phyloP scores from a whole-genome alignment of 2,329 filamentous ascomycete species.

The Didymella keratinophila region DNA sequence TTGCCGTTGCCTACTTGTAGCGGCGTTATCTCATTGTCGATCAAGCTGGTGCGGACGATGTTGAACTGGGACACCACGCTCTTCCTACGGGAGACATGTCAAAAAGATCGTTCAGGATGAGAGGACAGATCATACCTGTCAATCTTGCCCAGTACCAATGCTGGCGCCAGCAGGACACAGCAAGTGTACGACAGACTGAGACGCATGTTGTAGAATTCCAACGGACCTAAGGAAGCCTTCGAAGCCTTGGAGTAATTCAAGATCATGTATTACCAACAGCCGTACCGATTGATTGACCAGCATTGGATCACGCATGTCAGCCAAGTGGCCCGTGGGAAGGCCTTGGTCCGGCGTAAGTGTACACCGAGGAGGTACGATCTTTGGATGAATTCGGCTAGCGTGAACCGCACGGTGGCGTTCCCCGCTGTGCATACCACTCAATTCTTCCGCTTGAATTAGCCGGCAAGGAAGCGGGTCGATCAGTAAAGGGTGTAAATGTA shows the following conservation, averaged over 20 bases:
- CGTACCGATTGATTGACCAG: background rate
- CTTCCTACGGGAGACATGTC: slow-evolving; percentile 3
- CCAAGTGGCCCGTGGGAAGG: slow-evolving; percentile 4
- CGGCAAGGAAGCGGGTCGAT: background rate
- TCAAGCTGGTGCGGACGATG: slow-evolving; percentile 28
- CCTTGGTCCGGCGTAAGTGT: slow-evolving; percentile 24
- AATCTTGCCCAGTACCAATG: slow-evolving; percentile 17
- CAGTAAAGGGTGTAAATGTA: background rate
- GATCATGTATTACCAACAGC: background rate
- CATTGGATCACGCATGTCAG: background rate
- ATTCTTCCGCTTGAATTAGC: slow-evolving; percentile 14
- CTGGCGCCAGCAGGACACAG: background rate
- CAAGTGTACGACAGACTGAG: background rate
- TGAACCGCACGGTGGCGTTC: background rate
- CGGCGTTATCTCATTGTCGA: slow-evolving; percentile 56
- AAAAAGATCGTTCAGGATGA: background rate
- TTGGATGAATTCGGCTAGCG: background rate
- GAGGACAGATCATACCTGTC: slow-evolving; percentile 20
- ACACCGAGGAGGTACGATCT: slow-evolving; percentile 23
- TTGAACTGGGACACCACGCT: slow-evolving; percentile 33
- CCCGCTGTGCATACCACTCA: background rate
- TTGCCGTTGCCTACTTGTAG: slow-evolving; percentile 59
- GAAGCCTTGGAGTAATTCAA: background rate
- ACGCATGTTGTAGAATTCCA: background rate
- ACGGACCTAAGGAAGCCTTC: background rate